Base-by-base conservation (phyloP, 805 yeast genomes). In the Wickerhamiella siamensis region DNA sequence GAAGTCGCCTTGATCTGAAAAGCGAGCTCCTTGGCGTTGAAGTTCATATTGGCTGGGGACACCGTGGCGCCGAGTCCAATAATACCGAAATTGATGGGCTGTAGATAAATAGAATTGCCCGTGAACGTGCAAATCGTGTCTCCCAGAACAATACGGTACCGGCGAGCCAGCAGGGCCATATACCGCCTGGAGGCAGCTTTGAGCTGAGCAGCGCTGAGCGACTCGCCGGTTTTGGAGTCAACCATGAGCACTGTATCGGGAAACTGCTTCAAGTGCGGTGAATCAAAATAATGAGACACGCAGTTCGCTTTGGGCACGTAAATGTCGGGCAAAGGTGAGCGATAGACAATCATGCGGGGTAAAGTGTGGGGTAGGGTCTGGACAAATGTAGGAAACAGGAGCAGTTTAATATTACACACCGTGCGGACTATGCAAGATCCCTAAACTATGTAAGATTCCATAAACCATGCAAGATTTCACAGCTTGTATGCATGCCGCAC, bases 41-140 rank as follows among this genome's bases (percentile, higher is more conserved):
- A 59, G 15, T 46, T 53, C 6, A 53, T 47, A 17, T 55, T 57
- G 2, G 57, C 57, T 5, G 62, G 62, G 6, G 53, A 43, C 10
- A 58, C 50, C 16, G 54, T 43, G 2, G 53, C 62, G 1, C 60
- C 61, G 10, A 44, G 36, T 3, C 47, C 31, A 19, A 55, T 42
- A n/a, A 51, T 39, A 2, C 54, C 58, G 36, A 50, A 51, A 47
- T 57, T 60, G n/a, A 55, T 33, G 4, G 55, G 44, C 15, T 58
- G 51, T 4, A 46, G 44, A 36, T 43, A 47, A 22, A 57, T 42
- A 37, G 47, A 36, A 46, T 59, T 58, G 21, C 48, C 40, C n/a
- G 52, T 43, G 39, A 50, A 52, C 5, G 55, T 29, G n/a, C 51
- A 43, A 2, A 56, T 59, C 20, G 56, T 58, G 6, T 52, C 56